Percentiles rank a stretch among this genome's conserved stretches.
phyloP scores from a whole-genome alignment of 805 yeast species.

The Candida berthetii region DNA sequence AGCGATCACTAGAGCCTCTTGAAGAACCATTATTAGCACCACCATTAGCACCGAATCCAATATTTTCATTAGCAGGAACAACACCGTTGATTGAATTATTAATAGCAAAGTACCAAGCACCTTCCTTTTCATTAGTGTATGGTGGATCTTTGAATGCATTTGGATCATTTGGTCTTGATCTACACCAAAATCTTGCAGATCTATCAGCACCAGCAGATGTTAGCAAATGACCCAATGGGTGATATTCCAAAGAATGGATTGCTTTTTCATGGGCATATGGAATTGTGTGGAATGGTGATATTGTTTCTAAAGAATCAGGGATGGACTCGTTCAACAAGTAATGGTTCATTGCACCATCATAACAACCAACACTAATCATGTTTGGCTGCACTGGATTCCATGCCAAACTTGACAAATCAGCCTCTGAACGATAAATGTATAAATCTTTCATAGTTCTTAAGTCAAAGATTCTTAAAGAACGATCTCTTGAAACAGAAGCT shows the following conservation, averaged over 20 bases:
- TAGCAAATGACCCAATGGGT: constrained; percentile 88
- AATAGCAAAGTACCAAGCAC: constrained; percentile 49
- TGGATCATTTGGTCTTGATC: constrained; percentile 88
- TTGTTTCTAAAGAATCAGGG: constrained; percentile 31
- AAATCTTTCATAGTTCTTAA: constrained; percentile 78
- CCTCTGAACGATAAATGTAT: constrained; percentile 68
- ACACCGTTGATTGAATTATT: constrained; percentile 27
- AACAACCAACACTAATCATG: constrained; percentile 77
- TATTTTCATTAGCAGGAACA: constrained; percentile 23
- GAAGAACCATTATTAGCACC: neutral
- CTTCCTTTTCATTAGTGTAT: constrained; percentile 59
- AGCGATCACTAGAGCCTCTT: neutral
- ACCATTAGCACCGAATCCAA: constrained; percentile 8
- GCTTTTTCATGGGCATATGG: constrained; percentile 96
- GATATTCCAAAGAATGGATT: constrained; percentile 83
- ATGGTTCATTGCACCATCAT: constrained; percentile 82
- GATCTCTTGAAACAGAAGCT: constrained; percentile 86
- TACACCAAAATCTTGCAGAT: constrained; percentile 88
- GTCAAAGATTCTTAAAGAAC: constrained; percentile 84
- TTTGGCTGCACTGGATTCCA: constrained; percentile 93
- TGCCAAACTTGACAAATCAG: constrained; percentile 77
- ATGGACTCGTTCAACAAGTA: constrained; percentile 48
- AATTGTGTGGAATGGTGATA: constrained; percentile 48
- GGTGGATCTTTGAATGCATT: constrained; percentile 76
- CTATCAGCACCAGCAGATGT: constrained; percentile 94